Base-by-base conservation (phyloP, 306 rosid species). In the Arachis stenosperma region DNA sequence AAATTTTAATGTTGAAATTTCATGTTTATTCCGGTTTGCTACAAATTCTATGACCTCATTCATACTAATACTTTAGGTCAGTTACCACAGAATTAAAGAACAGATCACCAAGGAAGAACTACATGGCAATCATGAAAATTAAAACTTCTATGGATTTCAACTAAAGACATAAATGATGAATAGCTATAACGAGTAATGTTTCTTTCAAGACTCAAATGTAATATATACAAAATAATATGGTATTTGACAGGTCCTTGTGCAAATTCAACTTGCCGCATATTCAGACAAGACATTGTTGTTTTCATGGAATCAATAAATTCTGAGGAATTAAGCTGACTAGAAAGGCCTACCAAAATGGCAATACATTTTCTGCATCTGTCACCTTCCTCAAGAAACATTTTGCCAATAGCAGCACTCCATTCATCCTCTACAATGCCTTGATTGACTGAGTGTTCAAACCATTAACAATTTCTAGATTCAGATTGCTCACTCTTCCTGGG, bases 401-500 rank as follows among this genome's bases (percentile, higher is more conserved):
- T n/a, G 29, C 55, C 53, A 39, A 47, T 41, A 56, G 53, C 74
- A 56, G 22, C 68, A 72, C 53, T 56, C 65, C 54, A 42, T 67
- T 66, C 56, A 36, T 68, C 47, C 52, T 17, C 54, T 41, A 12
- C 27, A 80, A 57, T 64, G 50, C 55, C 70, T 69, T 42, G 27
- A 55, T 22, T 12, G 52, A 55, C 41, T 9, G 57, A 61, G 56
- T 55, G 56, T 69, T 14, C 51, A 51, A 11, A 40, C 41, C 43
- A 30, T 55, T 48, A 73, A 71, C 69, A 61, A 56, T 6, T 40
- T 9, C 53, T 53, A 39, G 73, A 57, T 8, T 71, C 71, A 69
- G 71, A 69, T 57, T 71, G 77, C 60, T 86, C 85, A 62, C 75
- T 82, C 61, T 75, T 62, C 22, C 53, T 59, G 46, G 12, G 75